Evolutionary conservation across 768 basidiomycete species (phyloP), one percentile per base, ranked within the genome.

Genomic region (Russula abietina): DNA sequence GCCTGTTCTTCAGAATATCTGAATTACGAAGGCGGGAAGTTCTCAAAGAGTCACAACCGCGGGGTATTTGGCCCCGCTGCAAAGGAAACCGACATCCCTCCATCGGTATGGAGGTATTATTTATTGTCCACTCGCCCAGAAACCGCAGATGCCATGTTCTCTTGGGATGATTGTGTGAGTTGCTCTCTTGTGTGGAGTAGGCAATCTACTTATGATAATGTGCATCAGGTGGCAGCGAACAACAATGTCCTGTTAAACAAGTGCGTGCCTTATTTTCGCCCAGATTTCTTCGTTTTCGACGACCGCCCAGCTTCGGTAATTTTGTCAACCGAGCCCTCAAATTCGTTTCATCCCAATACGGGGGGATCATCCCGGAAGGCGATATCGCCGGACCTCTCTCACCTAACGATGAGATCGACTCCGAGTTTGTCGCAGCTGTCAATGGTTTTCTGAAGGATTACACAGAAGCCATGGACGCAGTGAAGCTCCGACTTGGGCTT

Each of bases 21-120:
- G 68, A 98, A 98, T 71, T 98, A 98, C 74, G 97, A 99, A 73
- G 92, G 93, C 30, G 95, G 95, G 43, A 99, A 99, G 73, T 99
- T 99, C 80, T 97, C 94, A 46, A 99, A 99, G 77, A 94, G 93
- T 70, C 86, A 91, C 67, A 93, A 94, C 68, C 88, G 96, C 59
- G 97, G 96, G 48, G 96, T 99, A 2, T 99, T 99, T 67, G 97
- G 97, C 30, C 93, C 93, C 59, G 88, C 87, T 17, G 97, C 96
- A 0, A 90, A 84, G 70, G 92, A 97, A 63, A 96, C 97, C 2
- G 93, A 93, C 3, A 89, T 97, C 49, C 90, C 96, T 26, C 75
- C 93, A 0, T 93, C 92, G 0, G 96, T 98, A 9, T 99, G 96
- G 97, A 80, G 97, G 61, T 99, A 96, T 74, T 98, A 97, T 75